Conservation (phyloP, 2,329 filamentous ascomycete species). For the Botrytis squamosa region DNA sequence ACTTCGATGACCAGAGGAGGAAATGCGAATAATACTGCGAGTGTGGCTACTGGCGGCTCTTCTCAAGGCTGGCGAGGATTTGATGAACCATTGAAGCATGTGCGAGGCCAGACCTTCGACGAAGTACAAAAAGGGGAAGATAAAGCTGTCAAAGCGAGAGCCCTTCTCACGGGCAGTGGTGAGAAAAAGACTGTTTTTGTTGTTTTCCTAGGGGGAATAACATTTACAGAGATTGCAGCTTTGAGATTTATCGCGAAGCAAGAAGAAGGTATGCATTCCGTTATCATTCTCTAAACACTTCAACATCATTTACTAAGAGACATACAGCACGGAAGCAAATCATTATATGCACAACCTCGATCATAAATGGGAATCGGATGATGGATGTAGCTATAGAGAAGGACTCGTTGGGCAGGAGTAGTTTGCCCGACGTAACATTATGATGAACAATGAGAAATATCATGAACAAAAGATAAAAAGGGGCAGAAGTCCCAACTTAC, state of each 20-base stretch:
- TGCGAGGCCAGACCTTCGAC: slow-evolving; percentile 85
- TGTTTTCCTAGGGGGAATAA: slow-evolving; percentile 97
- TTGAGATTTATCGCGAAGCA: slow-evolving; percentile 84
- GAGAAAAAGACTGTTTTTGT: slow-evolving; percentile 85
- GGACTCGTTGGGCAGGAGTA: slow-evolving; percentile 34
- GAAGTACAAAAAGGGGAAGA: slow-evolving; percentile 90
- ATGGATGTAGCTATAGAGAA: slow-evolving; percentile 83
- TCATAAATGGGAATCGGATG: slow-evolving; percentile 85
- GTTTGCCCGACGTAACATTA: slow-evolving; percentile 35
- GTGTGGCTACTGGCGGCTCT: slow-evolving; percentile 51
- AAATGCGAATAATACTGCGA: slow-evolving; percentile 47
- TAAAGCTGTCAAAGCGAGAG: slow-evolving; percentile 83
- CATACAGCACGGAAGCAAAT: slow-evolving; percentile 69
- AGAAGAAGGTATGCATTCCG: slow-evolving; percentile 59
- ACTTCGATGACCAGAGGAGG: slow-evolving; percentile 67
- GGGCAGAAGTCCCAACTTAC: not conserved
- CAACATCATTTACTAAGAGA: slow-evolving; percentile 22
- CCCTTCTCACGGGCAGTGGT: slow-evolving; percentile 72
- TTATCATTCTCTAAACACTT: not conserved
- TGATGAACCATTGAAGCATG: slow-evolving; percentile 86
- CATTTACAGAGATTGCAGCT: slow-evolving; percentile 93
- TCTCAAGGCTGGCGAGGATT: slow-evolving; percentile 89
- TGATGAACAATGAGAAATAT: slow-evolving; percentile 20
- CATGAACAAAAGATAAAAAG: slow-evolving; percentile 17
- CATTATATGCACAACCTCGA: slow-evolving; percentile 87